Conservation (phyloP, 305 asterid species). For the Solanum hybrid region DNA sequence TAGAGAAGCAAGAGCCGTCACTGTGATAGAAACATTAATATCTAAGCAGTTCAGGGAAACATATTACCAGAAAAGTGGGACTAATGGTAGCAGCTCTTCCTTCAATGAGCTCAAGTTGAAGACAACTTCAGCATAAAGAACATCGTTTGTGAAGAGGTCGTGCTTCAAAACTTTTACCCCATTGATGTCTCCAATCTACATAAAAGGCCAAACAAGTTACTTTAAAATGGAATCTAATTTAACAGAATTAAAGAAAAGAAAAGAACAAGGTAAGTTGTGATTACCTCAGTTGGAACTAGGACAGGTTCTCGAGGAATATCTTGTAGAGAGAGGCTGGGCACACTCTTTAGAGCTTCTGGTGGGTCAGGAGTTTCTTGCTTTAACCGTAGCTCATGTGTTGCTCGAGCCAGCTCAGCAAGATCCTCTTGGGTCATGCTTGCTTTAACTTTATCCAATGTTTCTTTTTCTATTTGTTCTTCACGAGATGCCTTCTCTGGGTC, state of each 20-base stretch:
- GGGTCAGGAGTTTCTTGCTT: constrained; percentile 98
- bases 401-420: constrained; percentile 96
- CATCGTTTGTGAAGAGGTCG: constrained; percentile 94
- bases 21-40: not conserved
- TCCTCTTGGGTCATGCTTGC: constrained; percentile 84
- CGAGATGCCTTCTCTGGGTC: constrained; percentile 88
- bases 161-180: constrained; percentile 74
- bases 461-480: constrained; percentile 78
- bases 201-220: constrained; percentile 13
- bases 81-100: constrained; percentile 90
- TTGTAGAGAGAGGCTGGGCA: constrained; percentile 76
- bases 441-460: constrained; percentile 63
- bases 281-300: constrained; percentile 81
- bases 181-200: constrained; percentile 72
- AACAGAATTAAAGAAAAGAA: not conserved
- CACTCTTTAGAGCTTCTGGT: constrained; percentile 88
- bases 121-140: constrained; percentile 90
- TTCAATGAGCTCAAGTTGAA: constrained; percentile 82
- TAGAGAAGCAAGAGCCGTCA: not conserved
- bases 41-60: not conserved
- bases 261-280: constrained; percentile 1
- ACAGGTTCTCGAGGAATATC: constrained; percentile 91
- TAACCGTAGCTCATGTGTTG: constrained; percentile 75
- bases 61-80: constrained; percentile 95
- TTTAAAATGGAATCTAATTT: constrained; percentile 7